A percentile compares a stretch with the other conserved stretches of the same genome.
These are phyloP conservation scores for Chloranthus sessilifolius DNA, from an alignment of 164 flowering plant species.

Conservation along the genomic window DNA sequence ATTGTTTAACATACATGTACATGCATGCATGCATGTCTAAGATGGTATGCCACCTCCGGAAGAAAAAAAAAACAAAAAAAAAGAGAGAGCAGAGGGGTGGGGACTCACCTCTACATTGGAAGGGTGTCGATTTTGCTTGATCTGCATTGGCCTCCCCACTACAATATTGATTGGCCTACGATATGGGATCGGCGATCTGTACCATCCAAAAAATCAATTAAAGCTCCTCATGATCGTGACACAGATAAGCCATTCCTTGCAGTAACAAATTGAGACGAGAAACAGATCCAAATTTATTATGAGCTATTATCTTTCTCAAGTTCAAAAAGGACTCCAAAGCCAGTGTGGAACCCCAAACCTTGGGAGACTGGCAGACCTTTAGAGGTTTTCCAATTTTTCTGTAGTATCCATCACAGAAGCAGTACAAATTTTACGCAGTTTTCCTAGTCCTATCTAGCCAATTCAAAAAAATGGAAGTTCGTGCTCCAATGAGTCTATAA, in stretches of 20 bases:
- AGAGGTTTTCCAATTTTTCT: background rate
- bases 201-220: no score
- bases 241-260: background rate
- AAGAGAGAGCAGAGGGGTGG: background rate
- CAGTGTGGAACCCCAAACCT: background rate
- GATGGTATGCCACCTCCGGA: background rate
- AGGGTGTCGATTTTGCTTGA: constrained; percentile 56
- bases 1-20: background rate
- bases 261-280: background rate
- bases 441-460: no score
- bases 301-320: background rate
- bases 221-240: background rate
- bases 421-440: no score
- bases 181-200: constrained; percentile 58
- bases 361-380: background rate
- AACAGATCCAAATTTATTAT: background rate
- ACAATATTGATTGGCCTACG: constrained; percentile 58
- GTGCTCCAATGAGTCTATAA: no score
- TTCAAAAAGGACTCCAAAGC: background rate
- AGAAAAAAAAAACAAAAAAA: background rate
- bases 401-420: no score
- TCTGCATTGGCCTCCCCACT: constrained; percentile 60
- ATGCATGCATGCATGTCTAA: background rate
- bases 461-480: no score
- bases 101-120: constrained; percentile 52